Evolutionary conservation across 164 flowering plant genomes (phyloP).

Genomic region (Pachysandra terminalis): DNA sequence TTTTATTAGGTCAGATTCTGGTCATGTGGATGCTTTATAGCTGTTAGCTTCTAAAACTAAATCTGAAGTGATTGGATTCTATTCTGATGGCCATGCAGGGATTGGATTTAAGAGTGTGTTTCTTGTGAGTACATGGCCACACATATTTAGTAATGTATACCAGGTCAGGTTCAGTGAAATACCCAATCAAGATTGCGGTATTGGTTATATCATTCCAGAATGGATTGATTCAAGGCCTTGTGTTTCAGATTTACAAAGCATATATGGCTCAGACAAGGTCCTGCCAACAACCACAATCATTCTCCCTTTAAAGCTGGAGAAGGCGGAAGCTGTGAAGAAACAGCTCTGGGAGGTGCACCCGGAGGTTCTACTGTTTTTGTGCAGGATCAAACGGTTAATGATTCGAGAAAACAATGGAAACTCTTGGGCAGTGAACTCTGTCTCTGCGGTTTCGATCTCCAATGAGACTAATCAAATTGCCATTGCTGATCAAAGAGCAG

Average conservation of each 20-base stretch:
- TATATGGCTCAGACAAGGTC: constrained; percentile 11
- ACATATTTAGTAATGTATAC: constrained; percentile 25
- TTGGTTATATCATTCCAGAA: constrained; percentile 27
- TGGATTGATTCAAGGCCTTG: constrained; percentile 18
- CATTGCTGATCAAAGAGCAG: constrained; percentile 2
- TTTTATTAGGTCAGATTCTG: too few relatives aligned
- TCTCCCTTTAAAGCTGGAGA: constrained; percentile 23
- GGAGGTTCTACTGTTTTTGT: constrained; percentile 24
- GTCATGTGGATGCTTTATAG: too few relatives aligned
- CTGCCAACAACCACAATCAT: constrained; percentile 21
- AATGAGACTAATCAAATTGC: constrained; percentile 13
- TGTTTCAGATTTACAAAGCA: constrained; percentile 2
- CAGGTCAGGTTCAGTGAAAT: constrained; percentile 19
- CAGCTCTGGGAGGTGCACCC: constrained; percentile 22
- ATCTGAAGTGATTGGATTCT: too few relatives aligned
- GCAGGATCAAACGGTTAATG: constrained; percentile 19
- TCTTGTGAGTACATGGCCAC: constrained; percentile 11
- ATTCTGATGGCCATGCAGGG: too few relatives aligned
- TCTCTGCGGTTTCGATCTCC: constrained; percentile 10
- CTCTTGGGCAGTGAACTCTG: not conserved
- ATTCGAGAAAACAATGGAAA: constrained; percentile 5
- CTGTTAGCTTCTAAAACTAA: too few relatives aligned
- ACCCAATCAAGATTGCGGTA: constrained; percentile 12
- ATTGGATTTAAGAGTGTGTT: too few relatives aligned
- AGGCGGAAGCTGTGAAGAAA: constrained; percentile 19